These are phyloP conservation scores for Bjerkandera adusta DNA, from an alignment of 1,284 basidiomycete species.

Conservation along the genomic window DNA sequence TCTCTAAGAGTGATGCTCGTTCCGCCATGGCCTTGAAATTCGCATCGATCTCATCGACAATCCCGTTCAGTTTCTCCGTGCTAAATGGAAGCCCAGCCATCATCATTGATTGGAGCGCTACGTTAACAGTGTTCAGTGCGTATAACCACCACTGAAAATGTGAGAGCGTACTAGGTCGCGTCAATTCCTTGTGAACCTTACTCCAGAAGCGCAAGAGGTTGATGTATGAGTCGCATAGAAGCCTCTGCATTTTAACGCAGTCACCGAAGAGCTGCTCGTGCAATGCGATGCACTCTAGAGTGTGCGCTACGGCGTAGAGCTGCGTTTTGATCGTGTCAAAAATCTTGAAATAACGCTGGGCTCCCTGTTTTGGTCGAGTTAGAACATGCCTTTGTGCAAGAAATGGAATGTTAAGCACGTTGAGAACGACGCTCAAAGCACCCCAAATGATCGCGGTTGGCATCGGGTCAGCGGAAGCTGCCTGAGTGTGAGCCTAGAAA, in stretches of 20 bases:
- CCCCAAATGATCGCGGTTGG: constrained; percentile 3
- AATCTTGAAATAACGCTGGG: constrained; percentile 2
- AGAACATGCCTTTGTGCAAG: neutral
- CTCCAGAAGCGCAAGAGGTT: constrained; percentile 4
- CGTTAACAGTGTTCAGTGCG: neutral
- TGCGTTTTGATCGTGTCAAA: neutral
- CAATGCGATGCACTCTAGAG: neutral
- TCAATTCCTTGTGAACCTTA: neutral
- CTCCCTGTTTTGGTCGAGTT: neutral
- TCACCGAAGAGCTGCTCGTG: neutral
- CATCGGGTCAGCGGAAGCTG: constrained; percentile 5
- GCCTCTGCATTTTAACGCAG: neutral
- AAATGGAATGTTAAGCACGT: neutral
- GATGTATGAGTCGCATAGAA: neutral
- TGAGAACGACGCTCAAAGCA: neutral
- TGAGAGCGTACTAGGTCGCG: neutral
- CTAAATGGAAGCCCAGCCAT: neutral
- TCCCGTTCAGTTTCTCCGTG: neutral
- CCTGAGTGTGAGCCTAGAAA: neutral
- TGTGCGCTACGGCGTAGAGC: neutral
- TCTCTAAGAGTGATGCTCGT: neutral
- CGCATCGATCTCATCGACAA: neutral
- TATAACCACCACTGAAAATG: neutral
- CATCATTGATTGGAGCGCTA: neutral
- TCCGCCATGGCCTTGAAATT: neutral